These are phyloP conservation scores for Malassezia caprae DNA, from an alignment of 1,284 basidiomycete genomes.

Conservation along the genomic window DNA sequence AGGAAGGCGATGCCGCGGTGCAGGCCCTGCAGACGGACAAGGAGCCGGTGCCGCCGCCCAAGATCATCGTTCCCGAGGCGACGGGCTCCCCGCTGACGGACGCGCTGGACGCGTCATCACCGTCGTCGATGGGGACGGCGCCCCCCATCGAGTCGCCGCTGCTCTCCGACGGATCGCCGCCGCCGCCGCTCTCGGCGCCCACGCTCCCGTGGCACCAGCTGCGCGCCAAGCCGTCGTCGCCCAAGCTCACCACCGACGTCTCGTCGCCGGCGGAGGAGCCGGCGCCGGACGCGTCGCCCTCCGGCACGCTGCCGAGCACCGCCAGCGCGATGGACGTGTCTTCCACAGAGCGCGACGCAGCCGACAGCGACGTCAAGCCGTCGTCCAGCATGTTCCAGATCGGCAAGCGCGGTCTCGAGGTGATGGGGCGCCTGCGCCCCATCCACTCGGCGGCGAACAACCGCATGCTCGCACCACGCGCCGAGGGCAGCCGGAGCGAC, in stretches of 20 bases:
- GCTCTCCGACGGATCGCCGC: neutral
- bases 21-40: neutral
- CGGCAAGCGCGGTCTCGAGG: slow-evolving; percentile 11
- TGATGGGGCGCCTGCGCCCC: slow-evolving; percentile 10
- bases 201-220: neutral
- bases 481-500: neutral
- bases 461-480: neutral
- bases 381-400: slow-evolving; percentile 6
- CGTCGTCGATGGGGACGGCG: neutral
- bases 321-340: slow-evolving; percentile 3
- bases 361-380: neutral
- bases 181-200: neutral
- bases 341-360: neutral
- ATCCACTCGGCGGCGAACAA: neutral
- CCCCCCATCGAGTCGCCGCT: neutral
- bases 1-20: neutral
- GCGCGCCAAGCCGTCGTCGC: neutral
- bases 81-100: neutral
- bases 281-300: neutral
- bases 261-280: neutral
- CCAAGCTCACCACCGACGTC: neutral
- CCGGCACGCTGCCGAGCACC: neutral
- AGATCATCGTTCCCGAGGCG: neutral
- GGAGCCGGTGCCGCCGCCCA: neutral
- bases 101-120: neutral